Base-by-base conservation (phyloP, 306 rosid genomes). In the Gynostemma pentaphyllum region DNA sequence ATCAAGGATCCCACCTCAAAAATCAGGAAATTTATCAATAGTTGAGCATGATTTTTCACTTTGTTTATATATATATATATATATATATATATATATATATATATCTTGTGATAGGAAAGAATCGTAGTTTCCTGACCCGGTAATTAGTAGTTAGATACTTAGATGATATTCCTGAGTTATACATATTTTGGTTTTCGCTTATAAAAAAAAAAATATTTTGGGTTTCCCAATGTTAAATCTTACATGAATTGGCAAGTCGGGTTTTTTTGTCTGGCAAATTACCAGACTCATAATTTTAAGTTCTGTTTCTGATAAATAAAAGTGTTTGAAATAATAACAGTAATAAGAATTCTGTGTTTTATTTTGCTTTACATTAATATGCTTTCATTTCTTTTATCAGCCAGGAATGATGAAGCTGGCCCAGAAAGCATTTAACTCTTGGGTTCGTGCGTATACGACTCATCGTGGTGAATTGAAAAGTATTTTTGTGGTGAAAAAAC, bases 371-470 rank as follows among this genome's bases (percentile, higher is more conserved):
- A 24, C 32, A 13, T 26, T 64, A 30, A 46, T 11, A 26, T 57
- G 21, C 37, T 70, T 44, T 37, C 29, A 34, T 56, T 56, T 9
- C n/a, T 63, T 37, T 63, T 39, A 22, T 54, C 57, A 87, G 96
- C 80, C 86, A 13, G 69, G 71, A 27, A 69, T 83, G 66, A 85
- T 85, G 71, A 67, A 72, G 70, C 67, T 85, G 68, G 96, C 95
- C 27, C 82, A 32, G 72, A 72, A 55, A 9, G 89, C 87, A 63
- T 91, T 85, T 69, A 87, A 96, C 83, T 91, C 92, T 19, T 87
- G 97, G 97, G 85, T 87, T 60, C 87, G 96, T 5, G 96, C 97
- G 45, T 91, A 87, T 79, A 76, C 96, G 12, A 95, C 97, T 13
- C 91, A 91, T 65, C 91, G 92, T 0, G 96, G 97, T 10, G 96